Evolutionary conservation across 169 alveolate genomes (phyloP).

Genomic region (Plasmodium chabaudi): DNA sequence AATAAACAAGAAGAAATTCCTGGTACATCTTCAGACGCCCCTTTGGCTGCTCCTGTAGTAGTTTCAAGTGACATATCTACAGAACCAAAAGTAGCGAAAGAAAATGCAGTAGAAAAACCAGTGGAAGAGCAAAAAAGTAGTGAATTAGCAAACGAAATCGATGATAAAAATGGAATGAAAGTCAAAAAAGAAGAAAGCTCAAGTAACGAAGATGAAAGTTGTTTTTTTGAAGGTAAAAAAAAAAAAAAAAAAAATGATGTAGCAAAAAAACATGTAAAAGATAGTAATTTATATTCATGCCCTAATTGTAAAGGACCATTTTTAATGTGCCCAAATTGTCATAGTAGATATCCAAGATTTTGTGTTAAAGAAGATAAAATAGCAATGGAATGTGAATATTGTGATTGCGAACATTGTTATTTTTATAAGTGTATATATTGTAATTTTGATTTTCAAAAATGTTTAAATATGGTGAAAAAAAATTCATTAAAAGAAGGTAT

Average conservation of each 20-base stretch:
- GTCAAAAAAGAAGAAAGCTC: constrained; percentile 35
- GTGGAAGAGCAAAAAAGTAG: constrained; percentile 14
- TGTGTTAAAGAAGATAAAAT: constrained; percentile 79
- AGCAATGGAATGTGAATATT: constrained; percentile 82
- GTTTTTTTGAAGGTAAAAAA: constrained; percentile 73
- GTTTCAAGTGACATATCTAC: background rate
- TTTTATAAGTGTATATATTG: constrained; percentile 76
- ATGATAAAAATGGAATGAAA: background rate
- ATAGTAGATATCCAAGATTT: constrained; percentile 79
- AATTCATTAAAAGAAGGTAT: constrained; percentile 86
- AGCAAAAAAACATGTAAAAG: constrained; percentile 58
- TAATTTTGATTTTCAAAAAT: constrained; percentile 78
- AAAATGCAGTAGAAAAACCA: background rate
- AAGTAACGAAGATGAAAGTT: constrained; percentile 21
- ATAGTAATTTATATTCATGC: constrained; percentile 79
- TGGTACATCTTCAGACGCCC: too few relatives aligned
- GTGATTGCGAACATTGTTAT: constrained; percentile 75
- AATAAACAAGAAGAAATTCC: too few relatives aligned
- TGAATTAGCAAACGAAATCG: background rate
- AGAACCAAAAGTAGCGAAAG: constrained; percentile 1
- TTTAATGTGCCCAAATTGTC: constrained; percentile 87
- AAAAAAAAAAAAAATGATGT: constrained; percentile 45
- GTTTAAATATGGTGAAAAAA: constrained; percentile 72
- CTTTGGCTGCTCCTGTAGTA: too few relatives aligned
- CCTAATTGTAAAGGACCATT: constrained; percentile 86